Percentiles rank a stretch among this genome's conserved stretches.
These are phyloP conservation scores for Coemansia furcata DNA, from an alignment of 192 early-diverging fungal species.

Conservation along the genomic window DNA sequence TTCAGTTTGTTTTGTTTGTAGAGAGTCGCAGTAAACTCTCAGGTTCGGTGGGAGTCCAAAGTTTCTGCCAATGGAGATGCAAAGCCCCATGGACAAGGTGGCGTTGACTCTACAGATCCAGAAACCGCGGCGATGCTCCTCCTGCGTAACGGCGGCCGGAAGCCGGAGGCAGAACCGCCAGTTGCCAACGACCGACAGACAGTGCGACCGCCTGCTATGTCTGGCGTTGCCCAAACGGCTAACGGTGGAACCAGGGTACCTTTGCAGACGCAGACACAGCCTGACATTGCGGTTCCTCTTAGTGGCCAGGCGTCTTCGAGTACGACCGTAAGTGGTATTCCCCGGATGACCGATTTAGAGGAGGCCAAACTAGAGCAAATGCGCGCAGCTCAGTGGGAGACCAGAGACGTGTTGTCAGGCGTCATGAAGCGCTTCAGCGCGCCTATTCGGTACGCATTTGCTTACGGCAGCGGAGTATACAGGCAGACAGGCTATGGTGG, in stretches of 20 bases:
- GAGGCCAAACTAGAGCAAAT: slow-evolving; percentile 29
- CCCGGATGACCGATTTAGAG: slow-evolving; percentile 23
- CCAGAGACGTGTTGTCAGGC: slow-evolving; percentile 8
- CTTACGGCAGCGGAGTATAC: slow-evolving; percentile 96
- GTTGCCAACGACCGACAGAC: slow-evolving; percentile 19
- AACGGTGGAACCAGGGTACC: background rate
- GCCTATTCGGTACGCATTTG: slow-evolving; percentile 69
- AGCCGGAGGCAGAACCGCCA: background rate
- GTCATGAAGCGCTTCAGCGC: slow-evolving; percentile 36
- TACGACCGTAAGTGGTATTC: slow-evolving; percentile 6
- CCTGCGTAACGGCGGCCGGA: slow-evolving; percentile 9
- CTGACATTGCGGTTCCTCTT: too few relatives aligned
- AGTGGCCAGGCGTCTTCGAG: slow-evolving; percentile 1
- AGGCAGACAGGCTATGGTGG: slow-evolving; percentile 80
- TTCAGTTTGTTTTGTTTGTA: slow-evolving; percentile 4
- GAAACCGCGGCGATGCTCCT: slow-evolving; percentile 16
- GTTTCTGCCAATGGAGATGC: background rate
- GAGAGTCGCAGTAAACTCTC: slow-evolving; percentile 7
- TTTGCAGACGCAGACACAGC: background rate
- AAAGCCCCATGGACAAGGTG: background rate
- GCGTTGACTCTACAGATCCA: background rate
- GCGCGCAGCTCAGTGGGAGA: slow-evolving; percentile 26
- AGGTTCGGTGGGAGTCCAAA: slow-evolving; percentile 39
- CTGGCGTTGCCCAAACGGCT: background rate
- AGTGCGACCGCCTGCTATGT: slow-evolving; percentile 16